phyloP scores from a whole-genome alignment of 2,329 filamentous ascomycete species.

The Diplocarpon rosae region DNA sequence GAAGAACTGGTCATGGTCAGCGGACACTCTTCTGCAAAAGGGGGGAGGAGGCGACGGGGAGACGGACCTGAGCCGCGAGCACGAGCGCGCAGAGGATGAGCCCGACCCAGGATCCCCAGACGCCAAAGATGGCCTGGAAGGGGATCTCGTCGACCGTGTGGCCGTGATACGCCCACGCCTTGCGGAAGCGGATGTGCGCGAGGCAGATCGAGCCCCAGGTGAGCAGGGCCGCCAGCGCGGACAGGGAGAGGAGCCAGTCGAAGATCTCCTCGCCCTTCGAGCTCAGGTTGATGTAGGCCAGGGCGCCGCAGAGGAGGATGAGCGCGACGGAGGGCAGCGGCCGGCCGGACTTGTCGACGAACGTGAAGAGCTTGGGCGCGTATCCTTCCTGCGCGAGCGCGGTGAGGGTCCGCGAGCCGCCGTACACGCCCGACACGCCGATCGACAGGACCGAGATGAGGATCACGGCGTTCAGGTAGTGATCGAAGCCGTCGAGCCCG shows the following conservation, averaged over 20 bases:
- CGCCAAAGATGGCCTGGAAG: conserved; percentile 36
- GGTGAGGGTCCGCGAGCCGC: conserved; percentile 5
- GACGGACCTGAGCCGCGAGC: conserved; percentile 39
- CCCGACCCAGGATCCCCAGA: conserved; percentile 57
- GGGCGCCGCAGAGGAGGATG: not conserved
- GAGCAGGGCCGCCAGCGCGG: conserved; percentile 60
- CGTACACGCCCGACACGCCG: conserved; percentile 6
- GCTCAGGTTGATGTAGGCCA: conserved; percentile 3
- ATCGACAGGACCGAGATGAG: conserved; percentile 5
- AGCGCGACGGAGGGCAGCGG: conserved; percentile 3
- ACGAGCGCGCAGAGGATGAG: conserved; percentile 54
- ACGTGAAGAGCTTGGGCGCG: conserved; percentile 57
- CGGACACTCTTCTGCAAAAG: not conserved
- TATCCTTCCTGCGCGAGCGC: conserved; percentile 23
- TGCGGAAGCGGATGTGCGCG: conserved; percentile 53
- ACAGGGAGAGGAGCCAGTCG: conserved; percentile 60
- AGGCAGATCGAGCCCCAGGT: conserved; percentile 60
- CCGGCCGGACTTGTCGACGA: conserved; percentile 6
- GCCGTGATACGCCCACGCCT: conserved; percentile 48
- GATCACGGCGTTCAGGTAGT: conserved; percentile 5
- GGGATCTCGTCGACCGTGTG: conserved; percentile 37
- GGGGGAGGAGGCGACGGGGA: not conserved
- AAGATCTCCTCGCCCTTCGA: conserved; percentile 4
- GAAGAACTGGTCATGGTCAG: not conserved
- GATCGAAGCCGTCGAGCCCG: conserved; percentile 3